A percentile compares a stretch with the other conserved stretches of the same genome.
These are phyloP conservation scores for Flammula alnicola DNA, from an alignment of 1,284 basidiomycete species.

Conservation along the genomic window DNA sequence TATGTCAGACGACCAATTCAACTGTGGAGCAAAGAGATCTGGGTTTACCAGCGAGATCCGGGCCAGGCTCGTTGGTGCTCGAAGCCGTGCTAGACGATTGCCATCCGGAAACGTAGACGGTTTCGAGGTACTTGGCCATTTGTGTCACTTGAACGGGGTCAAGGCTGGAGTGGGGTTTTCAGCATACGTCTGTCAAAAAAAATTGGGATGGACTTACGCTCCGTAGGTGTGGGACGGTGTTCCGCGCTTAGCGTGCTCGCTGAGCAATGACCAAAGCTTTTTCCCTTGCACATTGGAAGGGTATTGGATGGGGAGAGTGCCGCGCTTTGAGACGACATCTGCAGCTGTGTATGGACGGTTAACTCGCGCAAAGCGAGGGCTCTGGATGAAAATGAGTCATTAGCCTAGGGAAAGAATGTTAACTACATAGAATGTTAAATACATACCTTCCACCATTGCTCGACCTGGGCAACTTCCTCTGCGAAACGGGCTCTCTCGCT, in stretches of 20 bases:
- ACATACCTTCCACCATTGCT: constrained; percentile 91
- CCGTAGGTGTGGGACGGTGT: constrained; percentile 95
- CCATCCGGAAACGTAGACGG: constrained; percentile 98
- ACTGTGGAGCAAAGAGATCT: not conserved
- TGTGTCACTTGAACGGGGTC: constrained; percentile 98
- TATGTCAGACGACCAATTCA: constrained; percentile 12
- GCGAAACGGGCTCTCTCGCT: constrained; percentile 72
- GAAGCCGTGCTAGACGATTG: constrained; percentile 92
- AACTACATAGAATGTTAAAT: not conserved
- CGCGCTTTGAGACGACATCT: constrained; percentile 93
- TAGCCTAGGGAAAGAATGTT: not conserved
- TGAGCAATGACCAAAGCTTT: constrained; percentile 83
- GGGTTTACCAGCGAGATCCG: constrained; percentile 88
- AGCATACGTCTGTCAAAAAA: not conserved
- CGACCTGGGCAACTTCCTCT: constrained; percentile 83
- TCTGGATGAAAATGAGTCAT: constrained; percentile 48
- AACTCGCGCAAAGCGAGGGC: constrained; percentile 83
- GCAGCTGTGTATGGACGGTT: constrained; percentile 92
- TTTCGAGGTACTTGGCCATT: constrained; percentile 99
- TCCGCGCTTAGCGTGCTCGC: constrained; percentile 68
- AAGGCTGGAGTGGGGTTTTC: constrained; percentile 55
- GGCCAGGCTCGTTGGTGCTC: constrained; percentile 93
- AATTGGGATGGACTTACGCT: constrained; percentile 70
- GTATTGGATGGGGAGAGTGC: constrained; percentile 86
- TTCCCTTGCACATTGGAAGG: constrained; percentile 86